These are phyloP conservation scores for Psidium guajava DNA, from an alignment of 345 rosid species.

Conservation along the genomic window DNA sequence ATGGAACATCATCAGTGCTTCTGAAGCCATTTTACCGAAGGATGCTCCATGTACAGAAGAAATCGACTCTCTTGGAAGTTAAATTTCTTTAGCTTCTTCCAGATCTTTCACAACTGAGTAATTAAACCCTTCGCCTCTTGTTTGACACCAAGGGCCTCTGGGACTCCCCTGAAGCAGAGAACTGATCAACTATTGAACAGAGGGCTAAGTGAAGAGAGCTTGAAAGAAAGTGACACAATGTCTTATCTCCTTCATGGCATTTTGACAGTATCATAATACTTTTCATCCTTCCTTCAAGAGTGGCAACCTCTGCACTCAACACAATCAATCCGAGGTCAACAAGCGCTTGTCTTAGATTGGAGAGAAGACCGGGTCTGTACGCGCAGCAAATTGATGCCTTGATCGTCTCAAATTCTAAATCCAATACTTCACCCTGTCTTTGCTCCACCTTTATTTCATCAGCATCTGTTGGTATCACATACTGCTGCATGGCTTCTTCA, in stretches of 20 bases:
- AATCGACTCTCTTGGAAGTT: neutral
- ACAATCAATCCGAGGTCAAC: constrained; percentile 21
- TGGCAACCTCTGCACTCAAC: constrained; percentile 29
- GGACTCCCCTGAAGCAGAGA: constrained; percentile 18
- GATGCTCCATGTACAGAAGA: neutral
- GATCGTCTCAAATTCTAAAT: constrained; percentile 12
- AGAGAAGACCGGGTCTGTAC: constrained; percentile 28
- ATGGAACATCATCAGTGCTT: neutral
- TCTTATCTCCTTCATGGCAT: constrained; percentile 3
- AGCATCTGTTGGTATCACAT: constrained; percentile 28
- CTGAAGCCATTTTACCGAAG: neutral
- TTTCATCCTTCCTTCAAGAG: constrained; percentile 29
- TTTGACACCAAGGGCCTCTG: constrained; percentile 10
- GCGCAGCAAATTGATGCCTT: constrained; percentile 37
- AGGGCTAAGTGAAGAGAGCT: constrained; percentile 23
- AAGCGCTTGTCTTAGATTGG: constrained; percentile 23
- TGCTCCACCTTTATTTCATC: constrained; percentile 37
- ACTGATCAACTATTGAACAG: constrained; percentile 24
- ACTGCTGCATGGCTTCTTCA: constrained; percentile 17
- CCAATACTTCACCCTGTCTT: neutral
- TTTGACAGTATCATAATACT: constrained; percentile 11
- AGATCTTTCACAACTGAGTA: neutral
- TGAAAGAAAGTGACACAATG: constrained; percentile 1
- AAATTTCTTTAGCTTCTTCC: neutral
- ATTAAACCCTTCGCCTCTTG: constrained; percentile 22